Conservation (phyloP, 2,329 filamentous ascomycete genomes). For the Teratosphaeria pseudoeucalypti region DNA sequence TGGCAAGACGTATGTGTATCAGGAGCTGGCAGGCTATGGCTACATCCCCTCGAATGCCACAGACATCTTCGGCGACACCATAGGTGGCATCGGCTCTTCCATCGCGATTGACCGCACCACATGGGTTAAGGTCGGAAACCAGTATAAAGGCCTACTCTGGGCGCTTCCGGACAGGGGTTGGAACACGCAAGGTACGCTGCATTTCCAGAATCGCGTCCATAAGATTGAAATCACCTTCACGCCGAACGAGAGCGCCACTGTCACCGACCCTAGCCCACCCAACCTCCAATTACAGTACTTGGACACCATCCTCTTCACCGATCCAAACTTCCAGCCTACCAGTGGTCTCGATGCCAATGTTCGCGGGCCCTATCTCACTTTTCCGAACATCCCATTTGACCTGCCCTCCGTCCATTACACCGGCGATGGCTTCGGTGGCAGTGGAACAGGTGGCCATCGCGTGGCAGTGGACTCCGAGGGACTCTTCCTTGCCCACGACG, state of each 20-base stretch:
- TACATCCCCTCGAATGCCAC: slow-evolving; percentile 45
- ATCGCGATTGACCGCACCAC: slow-evolving; percentile 50
- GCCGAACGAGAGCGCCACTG: slow-evolving; percentile 41
- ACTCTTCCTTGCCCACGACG: slow-evolving; percentile 49
- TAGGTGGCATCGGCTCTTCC: slow-evolving; percentile 56
- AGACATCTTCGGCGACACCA: slow-evolving; percentile 60
- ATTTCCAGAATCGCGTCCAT: slow-evolving; percentile 58
- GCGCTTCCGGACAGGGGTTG: slow-evolving; percentile 51
- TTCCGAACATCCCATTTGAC: slow-evolving; percentile 45
- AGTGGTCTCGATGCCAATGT: slow-evolving; percentile 55
- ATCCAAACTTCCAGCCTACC: slow-evolving; percentile 50
- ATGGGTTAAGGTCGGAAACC: slow-evolving; percentile 44
- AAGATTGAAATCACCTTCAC: slow-evolving; percentile 54
- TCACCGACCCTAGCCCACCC: slow-evolving; percentile 42
- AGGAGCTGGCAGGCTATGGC: slow-evolving; percentile 58
- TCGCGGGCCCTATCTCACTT: slow-evolving; percentile 41
- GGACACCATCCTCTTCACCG: slow-evolving; percentile 55
- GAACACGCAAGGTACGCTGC: slow-evolving; percentile 59
- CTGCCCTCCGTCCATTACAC: slow-evolving; percentile 54
- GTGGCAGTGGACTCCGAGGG: slow-evolving; percentile 58
- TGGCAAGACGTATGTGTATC: slow-evolving; percentile 53
- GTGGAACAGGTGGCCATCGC: slow-evolving; percentile 48
- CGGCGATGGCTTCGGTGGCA: slow-evolving; percentile 57
- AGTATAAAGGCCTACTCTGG: slow-evolving; percentile 54
- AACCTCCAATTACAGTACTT: slow-evolving; percentile 55